Base-by-base conservation (phyloP, 2,329 filamentous ascomycete genomes). In the Phoma sp. region DNA sequence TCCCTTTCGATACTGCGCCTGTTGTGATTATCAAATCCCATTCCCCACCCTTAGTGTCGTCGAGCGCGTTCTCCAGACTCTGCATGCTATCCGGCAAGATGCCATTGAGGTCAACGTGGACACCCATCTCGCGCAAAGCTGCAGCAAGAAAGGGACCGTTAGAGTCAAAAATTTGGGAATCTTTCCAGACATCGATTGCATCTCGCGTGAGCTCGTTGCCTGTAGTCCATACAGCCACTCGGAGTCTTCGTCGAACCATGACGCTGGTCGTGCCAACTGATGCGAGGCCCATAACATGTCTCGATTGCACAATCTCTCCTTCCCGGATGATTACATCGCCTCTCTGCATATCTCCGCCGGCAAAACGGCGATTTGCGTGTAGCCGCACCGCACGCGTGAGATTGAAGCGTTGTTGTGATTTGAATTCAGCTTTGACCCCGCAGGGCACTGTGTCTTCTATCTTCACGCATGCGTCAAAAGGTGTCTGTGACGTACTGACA, bases 391-490 rank as follows among this genome's bases (percentile, higher is more conserved):
- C 39, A 18, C 38, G 51, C 8, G 48, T 52, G 32, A 51, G 9
- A 24, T 18, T 18, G 18, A 51, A 51, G 33, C 47, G 35, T 22
- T 18, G 39, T 9, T 24, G 47, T n/a, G 33, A 44, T 10, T 33
- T 32, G 25, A 43, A 44, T 11, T 27, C 46, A 2, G 46, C n/a
- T 9, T 48, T 48, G 9, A 7, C 27, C 5, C 46, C 46, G 13
- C 22, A 23, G 5, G 41, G 30, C 2, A 54, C 42, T 3, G 51
- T 48, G 23, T 58, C 50, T 37, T 58, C 50, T 22, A 47, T 35
- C 37, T 50, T 53, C 27, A 58, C 55, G 14, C 55, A 58, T 9
- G 50, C 45, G 41, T 58, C 55, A 14, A 58, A 39, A 1, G 27
- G 14, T 14, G 40, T 36, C 9, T 41, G 24, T 4, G 50, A 27